Evolutionary conservation across 169 alveolate genomes (phyloP).

Genomic region (Toxoplasma gondii): DNA sequence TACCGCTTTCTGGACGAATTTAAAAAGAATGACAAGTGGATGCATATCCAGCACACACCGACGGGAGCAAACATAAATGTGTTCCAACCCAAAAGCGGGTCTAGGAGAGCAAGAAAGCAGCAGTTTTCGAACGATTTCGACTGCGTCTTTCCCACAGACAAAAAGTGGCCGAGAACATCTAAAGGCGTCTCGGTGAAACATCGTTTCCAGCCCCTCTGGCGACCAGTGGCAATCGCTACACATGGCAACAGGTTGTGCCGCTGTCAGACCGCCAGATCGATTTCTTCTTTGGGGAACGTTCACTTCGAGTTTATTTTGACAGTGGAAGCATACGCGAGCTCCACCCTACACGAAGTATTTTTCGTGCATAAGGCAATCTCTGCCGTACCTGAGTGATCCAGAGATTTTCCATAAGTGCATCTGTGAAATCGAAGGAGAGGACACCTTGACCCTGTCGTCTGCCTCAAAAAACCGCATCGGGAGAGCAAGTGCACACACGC

Average conservation of each 20-base stretch:
- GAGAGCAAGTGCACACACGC: background rate
- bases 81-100: background rate
- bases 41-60: background rate
- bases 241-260: no score
- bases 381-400: slow-evolving; percentile 63
- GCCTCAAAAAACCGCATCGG: background rate
- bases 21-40: background rate
- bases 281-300: no score
- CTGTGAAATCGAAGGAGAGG: slow-evolving; percentile 60
- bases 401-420: slow-evolving; percentile 41
- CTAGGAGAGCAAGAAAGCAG: background rate
- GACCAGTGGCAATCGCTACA: no score
- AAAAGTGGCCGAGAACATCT: no score
- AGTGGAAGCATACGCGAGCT: no score
- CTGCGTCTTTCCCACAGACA: no score
- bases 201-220: no score
- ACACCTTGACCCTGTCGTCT: slow-evolving; percentile 65
- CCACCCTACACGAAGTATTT: no score
- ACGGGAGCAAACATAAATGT: background rate
- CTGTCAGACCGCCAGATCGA: no score
- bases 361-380: background rate
- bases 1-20: background rate
- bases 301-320: no score
- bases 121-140: no score
- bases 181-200: no score